Evolutionary conservation across 176 grass and related monocot genomes (phyloP), one percentile per base, ranked within the genome.

Genomic region (Lolium rigidum): DNA sequence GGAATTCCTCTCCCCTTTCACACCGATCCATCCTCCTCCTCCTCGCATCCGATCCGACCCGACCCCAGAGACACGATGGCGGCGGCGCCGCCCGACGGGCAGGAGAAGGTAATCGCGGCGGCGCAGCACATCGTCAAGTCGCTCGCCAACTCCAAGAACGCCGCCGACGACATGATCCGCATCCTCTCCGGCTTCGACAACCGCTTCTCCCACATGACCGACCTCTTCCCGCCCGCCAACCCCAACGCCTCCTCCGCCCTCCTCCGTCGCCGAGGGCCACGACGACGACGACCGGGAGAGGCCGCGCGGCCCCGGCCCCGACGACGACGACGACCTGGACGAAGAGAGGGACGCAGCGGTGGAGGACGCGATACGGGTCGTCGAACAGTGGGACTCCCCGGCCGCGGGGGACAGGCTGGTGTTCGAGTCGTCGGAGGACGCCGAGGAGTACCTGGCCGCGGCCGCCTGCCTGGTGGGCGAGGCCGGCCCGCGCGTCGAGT

Each of bases 121-220:
- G 90, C 94, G 63, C 92, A 95, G 87, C 92, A 94, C 79, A 96
- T 96, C 75, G 94, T 99, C 43, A 88, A 85, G 88, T 94, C 89
- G 46, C 94, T 99, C 60, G 97, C 97, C 70, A 94, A 76, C 84
- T 91, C 94, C 14, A 93, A 95, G 70, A 95, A 99, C 92, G 94
- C 94, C 18, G 92, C 94, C 6, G 94, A 96, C 77, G 97, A 99
- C 88, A 96, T 99, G 97, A 93, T 99, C 65, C 86, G 82, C 88
- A 99, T 99, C 85, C 91, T 99, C 76, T 93, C 94, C 15, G 90
- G 92, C 16, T 99, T 96, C 85, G 97, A 99, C 88, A 82, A 93
- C 84, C 97, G 94, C 52, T 21, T 99, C 70, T 87, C 81, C 63
- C 51, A 86, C 46, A 86, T 95, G 80, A 84, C 90, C 50, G 85